phyloP scores from a whole-genome alignment of 2,329 filamentous ascomycete species.

The Fusarium musae region DNA sequence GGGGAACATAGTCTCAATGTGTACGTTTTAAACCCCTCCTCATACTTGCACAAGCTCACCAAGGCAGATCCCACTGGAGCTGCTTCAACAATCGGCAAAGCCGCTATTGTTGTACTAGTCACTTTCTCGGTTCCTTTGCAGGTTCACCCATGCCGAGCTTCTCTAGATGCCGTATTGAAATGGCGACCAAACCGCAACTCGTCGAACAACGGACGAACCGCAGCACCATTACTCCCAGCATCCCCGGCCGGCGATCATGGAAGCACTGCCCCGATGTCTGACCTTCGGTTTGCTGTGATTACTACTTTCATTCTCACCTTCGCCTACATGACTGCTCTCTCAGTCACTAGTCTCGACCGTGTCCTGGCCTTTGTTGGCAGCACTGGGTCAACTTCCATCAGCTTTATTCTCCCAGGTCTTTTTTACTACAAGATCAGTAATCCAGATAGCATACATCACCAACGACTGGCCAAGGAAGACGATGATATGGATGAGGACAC shows the following conservation, averaged over 20 bases:
- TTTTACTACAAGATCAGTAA: slow-evolving; percentile 99
- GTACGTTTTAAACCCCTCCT: slow-evolving; percentile 58
- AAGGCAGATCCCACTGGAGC: slow-evolving; percentile 58
- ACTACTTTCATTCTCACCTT: slow-evolving; percentile 87
- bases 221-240: slow-evolving; percentile 55
- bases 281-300: slow-evolving; percentile 87
- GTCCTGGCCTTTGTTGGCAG: slow-evolving; percentile 95
- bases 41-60: slow-evolving; percentile 33
- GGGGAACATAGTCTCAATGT: slow-evolving; percentile 96
- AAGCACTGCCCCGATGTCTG: slow-evolving; percentile 75
- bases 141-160: slow-evolving; percentile 95
- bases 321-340: slow-evolving; percentile 90
- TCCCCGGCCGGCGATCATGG: slow-evolving; percentile 60
- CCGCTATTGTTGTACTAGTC: slow-evolving; percentile 94
- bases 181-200: slow-evolving; percentile 77
- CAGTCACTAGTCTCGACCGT: slow-evolving; percentile 87
- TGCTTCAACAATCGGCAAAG: slow-evolving; percentile 90
- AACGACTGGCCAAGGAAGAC: slow-evolving; percentile 88
- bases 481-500: slow-evolving; percentile 77
- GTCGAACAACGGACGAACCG: slow-evolving; percentile 51
- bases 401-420: slow-evolving; percentile 93
- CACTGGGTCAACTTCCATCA: slow-evolving; percentile 94
- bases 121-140: slow-evolving; percentile 97
- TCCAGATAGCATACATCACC: slow-evolving; percentile 86
- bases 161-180: slow-evolving; percentile 90